These are phyloP conservation scores for Arthrobotrys pseudoclavata DNA, from an alignment of 2,329 filamentous ascomycete genomes.

Conservation along the genomic window DNA sequence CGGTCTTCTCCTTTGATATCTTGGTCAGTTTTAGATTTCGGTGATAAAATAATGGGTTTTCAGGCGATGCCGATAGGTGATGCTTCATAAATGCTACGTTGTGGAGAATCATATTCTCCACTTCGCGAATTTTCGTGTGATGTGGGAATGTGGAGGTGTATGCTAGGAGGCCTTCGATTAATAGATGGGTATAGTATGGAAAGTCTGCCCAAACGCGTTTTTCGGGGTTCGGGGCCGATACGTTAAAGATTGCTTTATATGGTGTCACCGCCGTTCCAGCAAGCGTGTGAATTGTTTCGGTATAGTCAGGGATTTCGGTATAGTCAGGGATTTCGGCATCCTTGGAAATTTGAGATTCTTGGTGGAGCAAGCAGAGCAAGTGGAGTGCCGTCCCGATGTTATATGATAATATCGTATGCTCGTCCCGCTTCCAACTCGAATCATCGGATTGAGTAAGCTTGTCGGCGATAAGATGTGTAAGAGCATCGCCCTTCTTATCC, in stretches of 20 bases:
- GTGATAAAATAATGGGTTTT: constrained; percentile 45
- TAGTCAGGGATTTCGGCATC: neutral
- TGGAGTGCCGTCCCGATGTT: constrained; percentile 55
- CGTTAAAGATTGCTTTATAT: constrained; percentile 56
- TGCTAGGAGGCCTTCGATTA: constrained; percentile 43
- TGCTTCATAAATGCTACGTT: constrained; percentile 40
- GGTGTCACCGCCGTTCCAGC: constrained; percentile 42
- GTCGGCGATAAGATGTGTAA: constrained; percentile 52
- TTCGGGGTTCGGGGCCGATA: constrained; percentile 44
- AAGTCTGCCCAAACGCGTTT: constrained; percentile 50
- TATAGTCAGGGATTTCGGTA: constrained; percentile 20
- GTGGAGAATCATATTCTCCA: constrained; percentile 52
- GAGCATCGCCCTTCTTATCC: constrained; percentile 49
- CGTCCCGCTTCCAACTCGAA: constrained; percentile 51
- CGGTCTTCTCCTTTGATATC: constrained; percentile 42
- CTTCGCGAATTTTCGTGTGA: constrained; percentile 44
- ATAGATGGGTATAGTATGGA: constrained; percentile 54
- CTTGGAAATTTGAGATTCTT: constrained; percentile 32
- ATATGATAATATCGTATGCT: constrained; percentile 50
- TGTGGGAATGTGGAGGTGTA: constrained; percentile 52
- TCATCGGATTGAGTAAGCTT: constrained; percentile 48
- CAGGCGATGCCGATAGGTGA: constrained; percentile 28
- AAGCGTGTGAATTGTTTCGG: constrained; percentile 45
- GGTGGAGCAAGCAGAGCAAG: constrained; percentile 45
- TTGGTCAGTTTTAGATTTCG: constrained; percentile 41